Base-by-base conservation (phyloP, 352 stramenopile genomes). In the Globisporangium acanthophoron region DNA sequence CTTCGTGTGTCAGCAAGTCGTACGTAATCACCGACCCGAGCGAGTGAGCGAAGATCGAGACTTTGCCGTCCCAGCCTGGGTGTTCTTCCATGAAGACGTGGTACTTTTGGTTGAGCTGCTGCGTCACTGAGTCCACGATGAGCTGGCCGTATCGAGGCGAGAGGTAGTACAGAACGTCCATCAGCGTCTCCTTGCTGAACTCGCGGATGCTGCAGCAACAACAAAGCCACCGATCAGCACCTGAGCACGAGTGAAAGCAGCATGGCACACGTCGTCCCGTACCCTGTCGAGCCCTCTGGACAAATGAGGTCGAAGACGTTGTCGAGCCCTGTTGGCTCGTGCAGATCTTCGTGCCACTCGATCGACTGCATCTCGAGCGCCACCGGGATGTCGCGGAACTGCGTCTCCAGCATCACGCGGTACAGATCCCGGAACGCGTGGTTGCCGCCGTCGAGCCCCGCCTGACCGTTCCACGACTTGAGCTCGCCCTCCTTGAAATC, bases 101-200 rank as follows among this genome's bases (percentile, higher is more conserved):
- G 58, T 97, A 97, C 69, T 97, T 94, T 33, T 96, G 75, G 51
- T 91, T 95, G 11, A 95, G 68, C 61, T 95, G 81, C 49, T 89
- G 65, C 16, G 84, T 92, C 52, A 97, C 90, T 5, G 92, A 91
- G 69, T 97, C 79, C 45, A 97, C 76, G 49, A 98, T 96, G 20
- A 96, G 70, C 58, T 97, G 90, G 7, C 92, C 87, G 63, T 97
- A 96, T 3, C 85, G 73, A 39, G 90, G 87, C 18, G 83, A 95
- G 63, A 97, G 71, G 69, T 97, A 98, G 52, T 96, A 98, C 4
- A 97, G 64, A n/a, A 97, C 82, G 54, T 98, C 92, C 85, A 98
- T 96, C 35, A 98, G 73, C 0, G 92, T 97, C 66, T 97, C 90
- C 62, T 98, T 98, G 62, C 88, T 96, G 63, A 97, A 98, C 33